Percentiles rank a stretch among this genome's conserved stretches.
These are phyloP conservation scores for Lactarius vividus DNA, from an alignment of 768 basidiomycete genomes.

Conservation along the genomic window DNA sequence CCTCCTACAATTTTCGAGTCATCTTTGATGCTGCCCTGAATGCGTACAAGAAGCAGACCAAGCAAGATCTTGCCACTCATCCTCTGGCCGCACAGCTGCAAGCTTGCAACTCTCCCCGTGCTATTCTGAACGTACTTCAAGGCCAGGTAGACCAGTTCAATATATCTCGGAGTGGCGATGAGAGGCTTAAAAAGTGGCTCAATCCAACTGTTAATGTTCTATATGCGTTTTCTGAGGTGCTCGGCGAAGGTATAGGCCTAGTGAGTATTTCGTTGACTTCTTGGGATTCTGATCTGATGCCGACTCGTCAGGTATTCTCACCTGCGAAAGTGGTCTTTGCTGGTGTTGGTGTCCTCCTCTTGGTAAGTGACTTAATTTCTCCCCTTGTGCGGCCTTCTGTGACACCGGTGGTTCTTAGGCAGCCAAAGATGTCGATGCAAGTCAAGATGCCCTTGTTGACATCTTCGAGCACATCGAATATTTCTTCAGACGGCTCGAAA, in stretches of 20 bases:
- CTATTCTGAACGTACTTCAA: background rate
- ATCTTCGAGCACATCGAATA: conserved; percentile 6
- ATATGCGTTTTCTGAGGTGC: background rate
- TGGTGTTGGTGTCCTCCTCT: conserved; percentile 4
- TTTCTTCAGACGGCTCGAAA: conserved; percentile 3
- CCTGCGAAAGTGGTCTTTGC: conserved; percentile 1
- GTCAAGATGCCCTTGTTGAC: background rate
- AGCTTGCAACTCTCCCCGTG: background rate
- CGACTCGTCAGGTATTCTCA: background rate
- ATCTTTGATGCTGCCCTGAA: background rate
- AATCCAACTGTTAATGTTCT: background rate
- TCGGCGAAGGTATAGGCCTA: background rate
- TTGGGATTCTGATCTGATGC: background rate
- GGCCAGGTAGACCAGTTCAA: background rate
- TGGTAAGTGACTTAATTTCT: background rate
- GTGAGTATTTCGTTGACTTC: background rate
- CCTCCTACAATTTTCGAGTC: background rate
- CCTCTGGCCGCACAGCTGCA: conserved; percentile 1
- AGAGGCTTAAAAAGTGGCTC: background rate
- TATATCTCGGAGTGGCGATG: background rate
- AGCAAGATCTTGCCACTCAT: conserved; percentile 2
- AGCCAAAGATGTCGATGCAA: background rate
- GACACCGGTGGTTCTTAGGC: background rate
- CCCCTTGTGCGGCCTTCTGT: background rate
- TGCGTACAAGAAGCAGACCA: background rate